Base-by-base conservation (phyloP, 2,329 filamentous ascomycete species). In the Elsinoe perseae region DNA sequence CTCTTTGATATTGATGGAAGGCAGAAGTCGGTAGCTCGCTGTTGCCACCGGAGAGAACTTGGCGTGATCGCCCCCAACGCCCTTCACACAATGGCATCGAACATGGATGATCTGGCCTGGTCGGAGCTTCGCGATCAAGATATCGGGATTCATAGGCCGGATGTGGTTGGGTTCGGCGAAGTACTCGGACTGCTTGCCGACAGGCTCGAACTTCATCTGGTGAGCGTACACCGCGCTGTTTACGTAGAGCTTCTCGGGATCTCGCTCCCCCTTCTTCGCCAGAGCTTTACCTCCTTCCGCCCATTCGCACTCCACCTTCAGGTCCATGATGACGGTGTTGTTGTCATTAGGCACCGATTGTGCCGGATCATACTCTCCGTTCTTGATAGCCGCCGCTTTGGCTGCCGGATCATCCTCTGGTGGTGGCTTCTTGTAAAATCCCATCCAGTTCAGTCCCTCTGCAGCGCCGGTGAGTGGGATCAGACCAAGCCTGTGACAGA, bases 21-120 rank as follows among this genome's bases (percentile, higher is more conserved):
- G 93, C 67, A 98, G 75, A 18, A 98, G 80, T 50, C 93, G 84
- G 75, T 98, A 98, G 21, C 87, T 89, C 2, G 93, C 93, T 1
- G 93, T 96, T 2, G 92, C 91, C 32, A 97, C 93, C 46, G 93
- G 93, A 0, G 89, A 95, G 76, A 93, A 98, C 73, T 98, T 98
- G 64, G 93, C 86, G 71, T 98, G 93, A 72, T 98, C 93, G 61
- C 86, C 83, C 48, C 93, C 93, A 63, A 95, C 84, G 59, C 95
- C 93, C 75, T 96, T 95, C 74, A 95, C 84, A 75, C 92, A 93
- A 76, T 97, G 91, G 80, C 95, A 86, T 63, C 87, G 84, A 60
- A 96, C 77, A 66, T 88, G 80, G 65, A 98, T 88, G 64, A 83
- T 81, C 77, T 98, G 95, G 3, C 87, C 87, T 0, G 95, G 93